Percentiles rank a stretch among this genome's conserved stretches.
phyloP scores from a whole-genome alignment of 2,329 filamentous ascomycete species.

The Colletotrichum eremochloae region DNA sequence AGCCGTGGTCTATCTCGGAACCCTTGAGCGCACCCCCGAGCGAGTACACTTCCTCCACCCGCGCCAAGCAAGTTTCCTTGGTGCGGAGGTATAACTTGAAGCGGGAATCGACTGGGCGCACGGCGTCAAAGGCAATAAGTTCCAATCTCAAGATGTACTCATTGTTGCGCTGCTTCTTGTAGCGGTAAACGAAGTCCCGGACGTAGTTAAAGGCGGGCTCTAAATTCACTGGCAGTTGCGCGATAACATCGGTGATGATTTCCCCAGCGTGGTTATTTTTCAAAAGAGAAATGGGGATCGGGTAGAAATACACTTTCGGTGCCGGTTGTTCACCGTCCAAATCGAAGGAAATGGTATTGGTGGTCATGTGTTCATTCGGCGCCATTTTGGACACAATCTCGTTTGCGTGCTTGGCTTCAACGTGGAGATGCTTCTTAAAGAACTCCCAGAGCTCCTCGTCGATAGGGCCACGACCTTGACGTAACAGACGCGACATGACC shows the following conservation, averaged over 20 bases:
- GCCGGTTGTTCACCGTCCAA: conserved; percentile 40
- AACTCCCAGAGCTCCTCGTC: conserved; percentile 39
- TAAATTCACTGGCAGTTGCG: conserved; percentile 28
- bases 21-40: conserved; percentile 43
- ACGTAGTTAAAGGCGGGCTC: conserved; percentile 42
- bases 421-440: conserved; percentile 44
- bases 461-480: conserved; percentile 10
- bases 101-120: conserved; percentile 47
- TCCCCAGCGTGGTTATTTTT: conserved; percentile 26
- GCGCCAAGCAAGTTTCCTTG: conserved; percentile 48
- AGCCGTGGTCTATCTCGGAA: conserved; percentile 32
- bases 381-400: conserved; percentile 30
- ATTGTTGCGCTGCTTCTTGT: conserved; percentile 27
- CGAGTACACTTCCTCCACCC: conserved; percentile 46
- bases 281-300: conserved; percentile 41
- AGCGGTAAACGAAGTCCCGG: conserved; percentile 21
- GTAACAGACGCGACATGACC: conserved; percentile 40
- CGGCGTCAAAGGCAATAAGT: conserved; percentile 53
- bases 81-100: conserved; percentile 55
- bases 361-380: conserved; percentile 33
- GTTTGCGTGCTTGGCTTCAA: conserved; percentile 27
- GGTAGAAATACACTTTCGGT: conserved; percentile 48
- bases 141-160: conserved; percentile 27
- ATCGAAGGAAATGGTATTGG: conserved; percentile 45
- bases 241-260: conserved; percentile 28